Conservation (phyloP, 2,329 filamentous ascomycete genomes). For the Botryosphaeria agaves region DNA sequence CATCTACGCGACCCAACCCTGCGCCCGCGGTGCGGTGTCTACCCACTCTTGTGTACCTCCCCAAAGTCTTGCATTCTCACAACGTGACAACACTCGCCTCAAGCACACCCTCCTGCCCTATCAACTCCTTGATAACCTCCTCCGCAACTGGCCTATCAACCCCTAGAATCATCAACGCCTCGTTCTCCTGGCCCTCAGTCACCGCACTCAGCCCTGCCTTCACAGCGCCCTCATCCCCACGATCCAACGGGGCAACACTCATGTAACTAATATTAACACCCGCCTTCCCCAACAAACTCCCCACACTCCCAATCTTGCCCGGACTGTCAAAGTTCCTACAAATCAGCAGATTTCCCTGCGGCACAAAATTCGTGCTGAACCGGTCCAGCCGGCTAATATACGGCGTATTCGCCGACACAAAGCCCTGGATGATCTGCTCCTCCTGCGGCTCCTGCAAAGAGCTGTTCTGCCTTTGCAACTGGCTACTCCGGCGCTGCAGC, state of each 20-base stretch:
- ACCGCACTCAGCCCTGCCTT: constrained; percentile 8
- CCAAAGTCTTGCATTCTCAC: constrained; percentile 10
- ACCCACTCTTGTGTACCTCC: too few relatives aligned
- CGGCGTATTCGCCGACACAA: constrained; percentile 43
- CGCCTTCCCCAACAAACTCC: constrained; percentile 48
- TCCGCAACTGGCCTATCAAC: constrained; percentile 48
- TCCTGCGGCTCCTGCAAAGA: constrained; percentile 9
- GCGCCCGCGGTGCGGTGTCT: too few relatives aligned
- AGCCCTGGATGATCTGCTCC: constrained; percentile 45
- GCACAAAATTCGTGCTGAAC: constrained; percentile 57
- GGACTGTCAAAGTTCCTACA: constrained; percentile 68
- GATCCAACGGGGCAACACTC: constrained; percentile 47
- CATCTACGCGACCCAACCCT: too few relatives aligned
- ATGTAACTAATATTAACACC: constrained; percentile 69
- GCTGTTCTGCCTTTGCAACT: not conserved
- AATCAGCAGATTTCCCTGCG: constrained; percentile 58
- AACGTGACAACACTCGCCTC: constrained; percentile 35
- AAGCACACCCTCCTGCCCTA: constrained; percentile 32
- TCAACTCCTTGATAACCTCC: constrained; percentile 32
- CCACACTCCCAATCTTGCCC: constrained; percentile 69
- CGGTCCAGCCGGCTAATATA: constrained; percentile 58
- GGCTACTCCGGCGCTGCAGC: too few relatives aligned
- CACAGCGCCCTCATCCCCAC: constrained; percentile 12
- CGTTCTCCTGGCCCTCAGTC: constrained; percentile 26
- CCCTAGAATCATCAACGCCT: constrained; percentile 70